Evolutionary conservation across 2,329 filamentous ascomycete genomes (phyloP).

Genomic region (Plectosphaerella sp.): DNA sequence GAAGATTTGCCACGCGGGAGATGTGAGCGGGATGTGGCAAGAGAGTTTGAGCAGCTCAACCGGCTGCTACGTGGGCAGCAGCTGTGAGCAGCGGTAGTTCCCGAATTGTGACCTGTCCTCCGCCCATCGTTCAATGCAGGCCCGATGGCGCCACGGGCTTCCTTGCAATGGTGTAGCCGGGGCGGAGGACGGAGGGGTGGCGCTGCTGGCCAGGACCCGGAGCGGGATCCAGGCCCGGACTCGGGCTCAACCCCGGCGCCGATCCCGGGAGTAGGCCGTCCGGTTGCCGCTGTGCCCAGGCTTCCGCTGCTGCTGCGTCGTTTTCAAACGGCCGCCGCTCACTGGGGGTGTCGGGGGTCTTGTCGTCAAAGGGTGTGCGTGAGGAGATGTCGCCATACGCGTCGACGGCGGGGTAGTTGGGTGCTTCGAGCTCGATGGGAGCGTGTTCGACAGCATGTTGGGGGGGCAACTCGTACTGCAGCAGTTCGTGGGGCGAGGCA

Average conservation of each 20-base stretch:
- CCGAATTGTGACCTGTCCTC: background rate
- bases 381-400: background rate
- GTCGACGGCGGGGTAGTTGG: background rate
- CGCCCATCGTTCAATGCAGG: background rate
- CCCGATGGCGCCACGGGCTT: background rate
- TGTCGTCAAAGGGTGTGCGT: slow-evolving; percentile 1
- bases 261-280: background rate
- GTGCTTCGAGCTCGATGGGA: background rate
- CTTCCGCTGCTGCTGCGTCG: background rate
- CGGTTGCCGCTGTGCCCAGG: background rate
- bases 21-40: too few relatives aligned
- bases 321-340: background rate
- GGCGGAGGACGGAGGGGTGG: background rate
- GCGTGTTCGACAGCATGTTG: background rate
- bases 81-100: too few relatives aligned
- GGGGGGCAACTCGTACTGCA: background rate
- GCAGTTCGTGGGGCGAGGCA: background rate
- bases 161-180: background rate
- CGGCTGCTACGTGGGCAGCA: too few relatives aligned
- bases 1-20: too few relatives aligned
- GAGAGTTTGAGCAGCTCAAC: too few relatives aligned
- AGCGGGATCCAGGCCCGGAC: background rate
- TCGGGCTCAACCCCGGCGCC: background rate
- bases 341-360: background rate
- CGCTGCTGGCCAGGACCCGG: background rate